Evolutionary conservation across 805 yeast genomes (phyloP).

Genomic region (Starmera amethionina): DNA sequence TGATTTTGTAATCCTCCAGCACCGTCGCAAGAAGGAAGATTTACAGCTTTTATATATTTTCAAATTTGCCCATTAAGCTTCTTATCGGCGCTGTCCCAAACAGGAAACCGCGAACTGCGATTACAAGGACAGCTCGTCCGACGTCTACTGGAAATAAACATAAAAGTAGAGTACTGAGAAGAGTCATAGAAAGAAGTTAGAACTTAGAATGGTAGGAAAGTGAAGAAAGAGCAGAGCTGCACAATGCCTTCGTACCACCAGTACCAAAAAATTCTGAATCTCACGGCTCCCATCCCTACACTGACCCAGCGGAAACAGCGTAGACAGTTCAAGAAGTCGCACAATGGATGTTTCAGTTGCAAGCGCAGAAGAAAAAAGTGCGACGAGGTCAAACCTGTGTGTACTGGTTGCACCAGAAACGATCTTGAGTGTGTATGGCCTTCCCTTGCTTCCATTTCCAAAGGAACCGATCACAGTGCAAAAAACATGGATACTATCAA

Average conservation of each 20-base stretch:
- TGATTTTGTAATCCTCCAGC: too few species aligned
- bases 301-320: conserved; percentile 3
- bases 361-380: conserved; percentile 17
- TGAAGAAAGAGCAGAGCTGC: too few species aligned
- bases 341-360: conserved; percentile 15
- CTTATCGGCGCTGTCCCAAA: too few species aligned
- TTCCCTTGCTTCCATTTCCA: conserved; percentile 4
- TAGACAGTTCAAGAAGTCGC: conserved; percentile 10
- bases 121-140: too few species aligned
- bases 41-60: too few species aligned
- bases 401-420: conserved; percentile 8
- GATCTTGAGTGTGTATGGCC: conserved; percentile 14
- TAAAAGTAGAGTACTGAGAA: too few species aligned
- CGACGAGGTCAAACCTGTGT: conserved; percentile 16
- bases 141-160: too few species aligned
- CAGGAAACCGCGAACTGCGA: too few species aligned
- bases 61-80: too few species aligned
- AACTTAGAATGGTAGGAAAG: too few species aligned
- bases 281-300: neutral
- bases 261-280: conserved; percentile 14
- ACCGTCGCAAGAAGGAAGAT: too few species aligned
- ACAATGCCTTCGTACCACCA: conserved; percentile 7
- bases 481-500: neutral
- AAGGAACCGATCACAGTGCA: neutral
- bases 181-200: too few species aligned